Conservation (phyloP, 345 rosid species). For the Moricandia arvensis region DNA sequence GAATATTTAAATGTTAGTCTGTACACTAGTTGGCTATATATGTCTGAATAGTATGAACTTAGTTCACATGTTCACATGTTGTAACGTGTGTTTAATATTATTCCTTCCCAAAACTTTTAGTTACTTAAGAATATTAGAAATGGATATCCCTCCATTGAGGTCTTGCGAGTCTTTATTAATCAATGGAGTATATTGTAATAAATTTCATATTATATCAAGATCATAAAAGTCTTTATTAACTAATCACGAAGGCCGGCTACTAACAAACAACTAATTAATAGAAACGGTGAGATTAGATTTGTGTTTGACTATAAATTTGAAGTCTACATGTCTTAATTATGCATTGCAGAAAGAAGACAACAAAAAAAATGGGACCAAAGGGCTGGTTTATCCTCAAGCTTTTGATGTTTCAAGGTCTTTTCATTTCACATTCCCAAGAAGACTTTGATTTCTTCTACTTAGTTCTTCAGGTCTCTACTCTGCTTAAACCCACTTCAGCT, state of each 20-base stretch:
- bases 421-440: slow-evolving; percentile 32
- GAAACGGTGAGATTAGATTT: too few relatives aligned
- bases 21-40: background rate
- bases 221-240: background rate
- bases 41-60: background rate
- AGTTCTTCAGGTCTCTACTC: slow-evolving; percentile 44
- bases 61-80: background rate
- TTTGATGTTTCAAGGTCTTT: slow-evolving; percentile 47
- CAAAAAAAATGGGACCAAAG: slow-evolving; percentile 21
- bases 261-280: background rate
- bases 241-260: background rate
- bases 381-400: slow-evolving; percentile 35
- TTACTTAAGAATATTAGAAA: too few relatives aligned
- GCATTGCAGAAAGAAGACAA: too few relatives aligned
- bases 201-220: background rate
- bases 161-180: background rate
- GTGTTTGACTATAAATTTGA: too few relatives aligned
- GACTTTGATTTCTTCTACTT: slow-evolving; percentile 74
- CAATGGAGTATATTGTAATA: too few relatives aligned
- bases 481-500: background rate
- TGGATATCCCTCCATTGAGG: background rate
- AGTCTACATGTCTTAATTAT: too few relatives aligned
- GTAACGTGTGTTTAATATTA: background rate
- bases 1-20: background rate
- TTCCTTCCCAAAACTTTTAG: background rate